Conservation (phyloP, 345 rosid species). For the Angophora floribunda region DNA sequence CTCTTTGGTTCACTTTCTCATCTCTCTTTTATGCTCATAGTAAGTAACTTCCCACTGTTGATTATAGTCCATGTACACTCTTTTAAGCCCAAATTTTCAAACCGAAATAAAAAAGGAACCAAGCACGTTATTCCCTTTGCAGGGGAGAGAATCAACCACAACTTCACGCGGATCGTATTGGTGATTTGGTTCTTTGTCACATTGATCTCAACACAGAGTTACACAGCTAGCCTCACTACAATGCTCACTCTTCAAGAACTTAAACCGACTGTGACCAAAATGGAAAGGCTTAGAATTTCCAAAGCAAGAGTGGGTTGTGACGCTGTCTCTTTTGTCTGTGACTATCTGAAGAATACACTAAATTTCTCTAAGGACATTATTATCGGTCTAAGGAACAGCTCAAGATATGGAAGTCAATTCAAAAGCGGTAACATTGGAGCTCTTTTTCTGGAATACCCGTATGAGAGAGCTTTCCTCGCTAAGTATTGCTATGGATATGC, state of each 20-base stretch:
- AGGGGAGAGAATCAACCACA: constrained; percentile 34
- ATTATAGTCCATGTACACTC: background rate
- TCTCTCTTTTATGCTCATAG: constrained; percentile 47
- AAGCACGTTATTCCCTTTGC: background rate
- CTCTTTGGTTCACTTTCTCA: constrained; percentile 36
- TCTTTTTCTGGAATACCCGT: constrained; percentile 43
- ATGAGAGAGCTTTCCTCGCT: constrained; percentile 21
- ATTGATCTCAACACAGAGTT: constrained; percentile 37
- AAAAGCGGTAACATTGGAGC: constrained; percentile 14
- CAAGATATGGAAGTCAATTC: constrained; percentile 3
- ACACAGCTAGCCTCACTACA: constrained; percentile 42
- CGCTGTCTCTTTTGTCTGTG: constrained; percentile 24
- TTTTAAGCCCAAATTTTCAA: background rate
- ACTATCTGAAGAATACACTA: constrained; percentile 16
- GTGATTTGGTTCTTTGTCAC: constrained; percentile 48
- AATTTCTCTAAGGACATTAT: constrained; percentile 10
- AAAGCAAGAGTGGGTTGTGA: constrained; percentile 32
- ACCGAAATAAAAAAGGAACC: background rate
- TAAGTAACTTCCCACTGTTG: constrained; percentile 7
- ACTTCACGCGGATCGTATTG: constrained; percentile 28
- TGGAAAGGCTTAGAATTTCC: constrained; percentile 10
- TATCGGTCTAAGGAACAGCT: background rate
- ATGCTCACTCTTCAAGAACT: constrained; percentile 32
- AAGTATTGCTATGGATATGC: constrained; percentile 20
- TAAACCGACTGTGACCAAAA: constrained; percentile 14